A percentile compares a stretch with the other conserved stretches of the same genome.
These are phyloP conservation scores for Circinella minor DNA, from an alignment of 371 early-diverging fungal species.

Conservation along the genomic window DNA sequence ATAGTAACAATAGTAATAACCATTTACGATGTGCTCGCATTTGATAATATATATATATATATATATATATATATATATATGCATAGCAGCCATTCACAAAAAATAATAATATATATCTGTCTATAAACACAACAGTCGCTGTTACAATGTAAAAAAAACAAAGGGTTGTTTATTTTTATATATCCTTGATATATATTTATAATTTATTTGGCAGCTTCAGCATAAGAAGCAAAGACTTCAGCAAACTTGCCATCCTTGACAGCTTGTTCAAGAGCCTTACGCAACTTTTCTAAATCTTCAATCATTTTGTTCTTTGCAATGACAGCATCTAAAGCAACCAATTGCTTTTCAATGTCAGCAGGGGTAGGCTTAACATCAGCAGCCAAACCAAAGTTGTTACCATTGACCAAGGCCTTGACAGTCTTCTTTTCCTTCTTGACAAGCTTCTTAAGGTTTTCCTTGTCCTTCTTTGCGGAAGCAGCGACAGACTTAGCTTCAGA, in stretches of 20 bases:
- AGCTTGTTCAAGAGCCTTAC: conserved; percentile 60
- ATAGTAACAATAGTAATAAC: too few species aligned
- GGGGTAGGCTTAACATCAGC: conserved; percentile 56
- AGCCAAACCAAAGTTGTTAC: conserved; percentile 80
- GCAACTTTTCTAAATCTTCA: conserved; percentile 61
- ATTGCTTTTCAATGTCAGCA: conserved; percentile 64
- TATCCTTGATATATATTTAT: neutral
- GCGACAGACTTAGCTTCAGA: conserved; percentile 66
- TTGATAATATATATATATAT: too few species aligned
- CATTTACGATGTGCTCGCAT: too few species aligned
- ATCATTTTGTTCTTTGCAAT: conserved; percentile 69
- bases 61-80: too few species aligned
- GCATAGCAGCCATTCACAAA: too few species aligned
- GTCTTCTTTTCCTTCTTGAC: conserved; percentile 93
- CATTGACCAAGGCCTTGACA: conserved; percentile 80
- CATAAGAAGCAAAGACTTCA: conserved; percentile 57
- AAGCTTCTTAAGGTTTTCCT: conserved; percentile 77
- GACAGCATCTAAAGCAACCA: conserved; percentile 71
- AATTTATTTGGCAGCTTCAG: conserved; percentile 30
- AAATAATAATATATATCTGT: too few species aligned
- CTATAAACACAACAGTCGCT: too few species aligned
- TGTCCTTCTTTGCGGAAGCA: conserved; percentile 72
- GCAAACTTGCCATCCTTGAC: conserved; percentile 56
- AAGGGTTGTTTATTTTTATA: neutral
- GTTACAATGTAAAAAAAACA: too few species aligned